Evolutionary conservation across 257 asterid species (phyloP), one percentile per base, ranked within the genome.

Genomic region (Capsicum chinense): DNA sequence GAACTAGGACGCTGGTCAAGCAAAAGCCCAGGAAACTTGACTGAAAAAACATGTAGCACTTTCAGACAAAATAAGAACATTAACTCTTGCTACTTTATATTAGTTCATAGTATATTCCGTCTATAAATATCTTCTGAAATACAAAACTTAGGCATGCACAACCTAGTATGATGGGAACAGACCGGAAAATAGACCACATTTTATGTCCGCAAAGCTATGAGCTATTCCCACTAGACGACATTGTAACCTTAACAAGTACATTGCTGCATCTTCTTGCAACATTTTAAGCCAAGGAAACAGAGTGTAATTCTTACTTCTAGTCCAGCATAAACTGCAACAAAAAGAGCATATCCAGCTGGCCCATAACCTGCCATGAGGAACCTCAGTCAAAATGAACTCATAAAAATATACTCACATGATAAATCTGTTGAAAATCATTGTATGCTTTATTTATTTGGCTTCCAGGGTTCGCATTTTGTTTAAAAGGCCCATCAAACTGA

Each of bases 301-400:
- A 50, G 68, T 76, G 74, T 81, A 35, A 68, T 74, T 84, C 97
- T 90, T 92, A 95, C 99, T 90, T 96, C 99, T 86, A 96, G 85
- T 85, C 98, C 98, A 83, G 98, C 94, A 87, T 97, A 97, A 85
- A 90, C 98, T 80, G 94, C 93, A 64, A 97, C 93, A 56, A 97
- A 97, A 64, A 97, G 90, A 48, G 98, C 98, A 89, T 97, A 97
- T 86, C 99, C 99, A 86, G 97, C 93, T 67, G 98, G 89, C 71
- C 99, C 99, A 74, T 95, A 92, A 81, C 97, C 99, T 97, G 95
- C 74, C 35, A 86, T 79, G 26, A 83, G 85, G 68, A 84, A 71
- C 74, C 54, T 9, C 50, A 13, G 82, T 71, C 21, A 70, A 74
- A 48, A 66, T 84, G 82, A 79, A 83, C 52, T 13, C 44, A 76